phyloP scores from a whole-genome alignment of 2,329 filamentous ascomycete genomes.

The Neonectria magnoliae region DNA sequence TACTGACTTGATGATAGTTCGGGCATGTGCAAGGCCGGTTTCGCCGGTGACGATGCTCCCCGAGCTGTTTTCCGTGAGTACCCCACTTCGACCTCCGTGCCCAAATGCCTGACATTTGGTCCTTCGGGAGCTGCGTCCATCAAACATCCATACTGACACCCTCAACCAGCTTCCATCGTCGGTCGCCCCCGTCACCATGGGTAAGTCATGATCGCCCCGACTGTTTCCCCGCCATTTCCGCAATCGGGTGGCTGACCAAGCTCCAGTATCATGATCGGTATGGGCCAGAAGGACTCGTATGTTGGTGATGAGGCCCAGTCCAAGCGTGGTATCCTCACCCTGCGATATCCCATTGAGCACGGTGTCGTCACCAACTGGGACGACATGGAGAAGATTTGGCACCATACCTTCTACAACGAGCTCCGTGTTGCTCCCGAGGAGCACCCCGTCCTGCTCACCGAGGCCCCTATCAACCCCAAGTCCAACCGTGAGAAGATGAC shows the following conservation, averaged over 20 bases:
- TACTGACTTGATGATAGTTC: conserved; percentile 74
- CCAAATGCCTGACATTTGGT: conserved; percentile 32
- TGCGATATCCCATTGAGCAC: conserved; percentile 99
- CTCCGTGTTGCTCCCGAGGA: conserved; percentile 99
- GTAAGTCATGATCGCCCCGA: conserved; percentile 67
- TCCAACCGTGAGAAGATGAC: conserved; percentile 99
- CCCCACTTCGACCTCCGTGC: conserved; percentile 47
- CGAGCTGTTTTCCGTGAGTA: conserved; percentile 99
- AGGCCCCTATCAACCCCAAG: conserved; percentile 99
- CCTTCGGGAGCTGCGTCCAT: conserved; percentile 22
- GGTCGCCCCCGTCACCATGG: conserved; percentile 99
- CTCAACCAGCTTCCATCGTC: conserved; percentile 88
- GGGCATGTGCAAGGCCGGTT: conserved; percentile 99
- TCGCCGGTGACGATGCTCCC: conserved; percentile 99
- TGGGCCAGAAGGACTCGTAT: conserved; percentile 99
- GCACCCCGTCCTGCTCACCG: conserved; percentile 98
- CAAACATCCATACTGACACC: conserved; percentile 48
- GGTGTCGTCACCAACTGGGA: conserved; percentile 99
- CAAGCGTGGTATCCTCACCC: conserved; percentile 99
- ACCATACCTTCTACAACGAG: conserved; percentile 99
- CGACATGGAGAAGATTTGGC: conserved; percentile 99
- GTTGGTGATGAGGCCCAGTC: conserved; percentile 99
- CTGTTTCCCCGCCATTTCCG: conserved; percentile 28
- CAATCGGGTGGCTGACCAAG: conserved; percentile 25
- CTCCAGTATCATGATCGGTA: conserved; percentile 99